Evolutionary conservation across 2,329 filamentous ascomycete genomes (phyloP).

Genomic region (Colletotrichum sp.): DNA sequence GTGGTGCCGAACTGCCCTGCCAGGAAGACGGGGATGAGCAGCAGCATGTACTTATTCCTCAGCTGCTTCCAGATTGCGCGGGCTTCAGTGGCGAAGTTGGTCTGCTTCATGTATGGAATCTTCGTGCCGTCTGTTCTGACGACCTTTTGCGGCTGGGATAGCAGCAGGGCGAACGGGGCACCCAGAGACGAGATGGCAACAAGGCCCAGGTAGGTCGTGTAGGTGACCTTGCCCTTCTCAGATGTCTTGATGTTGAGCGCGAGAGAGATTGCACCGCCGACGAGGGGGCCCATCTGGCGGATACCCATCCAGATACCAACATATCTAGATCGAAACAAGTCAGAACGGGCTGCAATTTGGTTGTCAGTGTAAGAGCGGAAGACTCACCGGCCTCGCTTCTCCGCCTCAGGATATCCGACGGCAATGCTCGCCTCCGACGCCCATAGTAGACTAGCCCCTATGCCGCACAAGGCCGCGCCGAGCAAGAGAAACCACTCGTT

Average conservation of each 20-base stretch:
- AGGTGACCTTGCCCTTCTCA: conserved; percentile 39
- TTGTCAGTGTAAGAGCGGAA: not conserved
- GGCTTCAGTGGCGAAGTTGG: not conserved
- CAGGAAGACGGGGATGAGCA: conserved; percentile 9
- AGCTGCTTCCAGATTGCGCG: conserved; percentile 14
- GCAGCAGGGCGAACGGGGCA: conserved; percentile 42
- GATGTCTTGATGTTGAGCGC: conserved; percentile 46
- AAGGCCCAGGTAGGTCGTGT: conserved; percentile 49
- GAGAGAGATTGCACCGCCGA: conserved; percentile 56
- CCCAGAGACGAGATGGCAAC: conserved; percentile 53
- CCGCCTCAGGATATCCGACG: conserved; percentile 69
- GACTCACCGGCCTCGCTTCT: conserved; percentile 53
- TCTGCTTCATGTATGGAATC: conserved; percentile 27
- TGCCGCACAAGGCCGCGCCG: conserved; percentile 43
- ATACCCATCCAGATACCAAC: conserved; percentile 17
- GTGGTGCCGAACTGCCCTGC: conserved; percentile 14
- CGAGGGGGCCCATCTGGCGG: conserved; percentile 28
- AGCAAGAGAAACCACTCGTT: conserved; percentile 47
- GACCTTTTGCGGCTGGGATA: conserved; percentile 50
- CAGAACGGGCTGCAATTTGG: not conserved
- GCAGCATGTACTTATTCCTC: conserved; percentile 13
- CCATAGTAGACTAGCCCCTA: conserved; percentile 41
- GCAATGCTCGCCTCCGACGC: conserved; percentile 40
- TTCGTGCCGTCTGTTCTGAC: conserved; percentile 45
- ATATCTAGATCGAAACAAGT: not conserved